Percentiles rank a stretch among this genome's conserved stretches.
phyloP scores from a whole-genome alignment of 202 grass and related monocot genomes.

The Setaria viridis region DNA sequence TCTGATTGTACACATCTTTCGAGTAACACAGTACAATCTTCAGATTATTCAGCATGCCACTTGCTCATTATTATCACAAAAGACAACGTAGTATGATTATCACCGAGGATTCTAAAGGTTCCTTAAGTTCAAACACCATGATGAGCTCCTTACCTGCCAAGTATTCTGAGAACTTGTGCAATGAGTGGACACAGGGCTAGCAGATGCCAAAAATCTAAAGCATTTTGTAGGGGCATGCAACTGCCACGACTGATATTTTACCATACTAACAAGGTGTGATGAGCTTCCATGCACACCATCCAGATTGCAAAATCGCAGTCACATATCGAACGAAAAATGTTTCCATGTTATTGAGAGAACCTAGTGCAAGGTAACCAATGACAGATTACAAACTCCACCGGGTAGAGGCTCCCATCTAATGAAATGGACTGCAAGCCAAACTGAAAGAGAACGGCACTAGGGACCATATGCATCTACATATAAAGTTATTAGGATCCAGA shows the following conservation, averaged over 20 bases:
- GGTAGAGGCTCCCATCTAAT: constrained; percentile 34
- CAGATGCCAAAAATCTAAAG: background rate
- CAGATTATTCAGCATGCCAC: too few species aligned
- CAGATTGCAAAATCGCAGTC: background rate
- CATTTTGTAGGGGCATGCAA: background rate
- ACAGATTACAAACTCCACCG: constrained; percentile 37
- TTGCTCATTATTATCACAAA: too few species aligned
- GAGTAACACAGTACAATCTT: too few species aligned
- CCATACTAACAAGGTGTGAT: constrained; percentile 3
- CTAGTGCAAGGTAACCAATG: constrained; percentile 30
- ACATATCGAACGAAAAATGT: background rate
- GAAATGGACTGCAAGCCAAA: constrained; percentile 37
- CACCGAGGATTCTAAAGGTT: too few species aligned
- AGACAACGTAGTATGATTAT: too few species aligned
- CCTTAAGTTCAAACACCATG: too few species aligned
- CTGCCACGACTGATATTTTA: background rate
- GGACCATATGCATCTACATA: constrained; percentile 51
- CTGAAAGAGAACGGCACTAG: constrained; percentile 19
- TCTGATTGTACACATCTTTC: too few species aligned
- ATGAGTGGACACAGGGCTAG: background rate
- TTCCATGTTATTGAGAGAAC: constrained; percentile 47
- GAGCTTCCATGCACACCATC: background rate
- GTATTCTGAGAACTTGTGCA: too few species aligned
- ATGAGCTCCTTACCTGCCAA: too few species aligned
- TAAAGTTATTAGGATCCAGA: constrained; percentile 49